A percentile compares a stretch with the other conserved stretches of the same genome.
phyloP scores from a whole-genome alignment of 148 eudicot genomes.

The Chenopodium suecicum region DNA sequence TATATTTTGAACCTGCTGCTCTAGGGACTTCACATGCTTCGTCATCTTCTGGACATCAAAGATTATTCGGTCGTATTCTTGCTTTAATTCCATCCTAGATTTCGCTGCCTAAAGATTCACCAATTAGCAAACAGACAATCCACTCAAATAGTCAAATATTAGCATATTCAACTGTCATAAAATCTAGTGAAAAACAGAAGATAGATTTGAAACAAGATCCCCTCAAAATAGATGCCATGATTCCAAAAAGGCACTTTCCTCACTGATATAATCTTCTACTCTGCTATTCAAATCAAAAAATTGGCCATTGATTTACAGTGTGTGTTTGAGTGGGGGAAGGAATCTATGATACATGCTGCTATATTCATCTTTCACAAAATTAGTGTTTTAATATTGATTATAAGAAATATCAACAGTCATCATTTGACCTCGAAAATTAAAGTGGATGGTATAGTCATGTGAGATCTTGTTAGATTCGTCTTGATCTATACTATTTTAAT shows the following conservation, averaged over 20 bases:
- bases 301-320: neutral
- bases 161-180: slow-evolving; percentile 7
- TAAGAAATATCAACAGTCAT: no score
- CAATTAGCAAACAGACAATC: neutral
- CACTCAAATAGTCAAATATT: neutral
- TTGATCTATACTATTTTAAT: no score
- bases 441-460: no score
- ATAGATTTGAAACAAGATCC: neutral
- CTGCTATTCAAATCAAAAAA: neutral
- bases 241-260: neutral
- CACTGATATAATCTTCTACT: neutral
- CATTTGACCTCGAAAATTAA: no score
- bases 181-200: neutral
- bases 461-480: no score
- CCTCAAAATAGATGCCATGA: neutral
- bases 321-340: neutral
- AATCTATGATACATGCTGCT: no score
- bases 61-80: slow-evolving; percentile 41
- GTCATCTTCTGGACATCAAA: slow-evolving; percentile 42
- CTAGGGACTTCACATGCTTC: slow-evolving; percentile 42
- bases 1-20: slow-evolving; percentile 56
- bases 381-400: no score
- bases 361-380: no score
- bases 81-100: slow-evolving; percentile 61
- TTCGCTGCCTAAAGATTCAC: slow-evolving; percentile 54